Evolutionary conservation across 257 asterid genomes (phyloP).

Genomic region (Anisodus acutangulus): DNA sequence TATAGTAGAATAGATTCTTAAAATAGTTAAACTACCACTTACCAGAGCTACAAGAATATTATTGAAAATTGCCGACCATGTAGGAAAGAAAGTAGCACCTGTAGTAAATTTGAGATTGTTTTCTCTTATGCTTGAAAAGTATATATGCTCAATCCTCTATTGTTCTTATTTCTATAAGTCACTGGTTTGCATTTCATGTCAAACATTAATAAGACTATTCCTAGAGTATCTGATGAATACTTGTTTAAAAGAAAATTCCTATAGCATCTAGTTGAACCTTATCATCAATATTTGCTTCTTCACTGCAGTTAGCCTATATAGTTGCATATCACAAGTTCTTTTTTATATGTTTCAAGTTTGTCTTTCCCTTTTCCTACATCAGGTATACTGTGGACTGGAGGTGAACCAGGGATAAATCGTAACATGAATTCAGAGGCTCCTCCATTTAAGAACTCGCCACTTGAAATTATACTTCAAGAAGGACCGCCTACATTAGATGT

Average conservation of each 20-base stretch:
- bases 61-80: background rate
- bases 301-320: background rate
- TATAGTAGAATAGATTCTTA: background rate
- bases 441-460: slow-evolving; percentile 46
- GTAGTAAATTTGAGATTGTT: background rate
- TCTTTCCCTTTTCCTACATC: slow-evolving; percentile 34
- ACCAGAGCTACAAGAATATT: background rate
- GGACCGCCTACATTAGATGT: slow-evolving; percentile 43
- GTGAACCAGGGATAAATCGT: slow-evolving; percentile 40
- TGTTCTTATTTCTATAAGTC: background rate
- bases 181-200: slow-evolving; percentile 27
- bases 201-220: background rate
- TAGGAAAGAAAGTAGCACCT: slow-evolving; percentile 2
- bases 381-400: slow-evolving; percentile 51
- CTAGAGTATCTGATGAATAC: slow-evolving; percentile 1
- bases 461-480: slow-evolving; percentile 71
- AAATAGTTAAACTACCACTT: background rate
- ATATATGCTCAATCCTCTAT: background rate
- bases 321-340: background rate
- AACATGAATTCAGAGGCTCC: slow-evolving; percentile 34
- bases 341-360: slow-evolving; percentile 1
- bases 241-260: background rate
- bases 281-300: slow-evolving; percentile 3
- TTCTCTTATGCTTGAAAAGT: background rate
- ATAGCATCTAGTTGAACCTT: background rate